Evolutionary conservation across 2,329 filamentous ascomycete species (phyloP).

Genomic region (Gaeumannomyces tritici): DNA sequence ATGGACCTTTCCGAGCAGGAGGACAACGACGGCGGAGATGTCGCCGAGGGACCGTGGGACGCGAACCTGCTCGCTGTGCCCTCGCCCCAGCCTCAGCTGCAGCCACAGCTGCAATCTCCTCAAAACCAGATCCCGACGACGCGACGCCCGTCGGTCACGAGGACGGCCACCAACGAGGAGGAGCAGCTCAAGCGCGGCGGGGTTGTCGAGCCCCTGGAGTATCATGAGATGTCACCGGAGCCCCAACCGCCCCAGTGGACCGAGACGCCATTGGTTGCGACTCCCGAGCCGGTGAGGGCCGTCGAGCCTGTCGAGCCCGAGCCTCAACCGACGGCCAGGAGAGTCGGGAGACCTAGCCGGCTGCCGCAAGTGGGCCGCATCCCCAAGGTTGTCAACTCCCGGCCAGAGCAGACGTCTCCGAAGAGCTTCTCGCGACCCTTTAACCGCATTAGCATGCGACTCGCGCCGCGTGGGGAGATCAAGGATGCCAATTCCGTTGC

Average conservation of each 20-base stretch:
- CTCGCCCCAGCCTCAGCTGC: constrained; percentile 7
- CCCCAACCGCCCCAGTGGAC: background rate
- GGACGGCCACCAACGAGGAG: background rate
- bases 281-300: background rate
- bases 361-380: constrained; percentile 79
- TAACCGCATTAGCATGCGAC: constrained; percentile 40
- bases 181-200: background rate
- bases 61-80: constrained; percentile 26
- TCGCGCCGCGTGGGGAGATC: constrained; percentile 16
- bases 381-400: constrained; percentile 66
- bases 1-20: constrained; percentile 50
- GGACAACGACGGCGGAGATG: constrained; percentile 25
- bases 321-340: background rate
- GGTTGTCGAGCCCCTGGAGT: background rate
- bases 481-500: constrained; percentile 32
- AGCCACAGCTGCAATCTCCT: constrained; percentile 62
- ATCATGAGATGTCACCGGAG: background rate
- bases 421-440: constrained; percentile 85
- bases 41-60: constrained; percentile 40
- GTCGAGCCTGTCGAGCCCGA: background rate
- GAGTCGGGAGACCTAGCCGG: constrained; percentile 45
- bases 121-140: background rate
- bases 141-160: background rate
- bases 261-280: background rate
- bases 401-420: constrained; percentile 56